These are phyloP conservation scores for Coprinopsis sp. DNA, from an alignment of 768 basidiomycete species.

Conservation along the genomic window DNA sequence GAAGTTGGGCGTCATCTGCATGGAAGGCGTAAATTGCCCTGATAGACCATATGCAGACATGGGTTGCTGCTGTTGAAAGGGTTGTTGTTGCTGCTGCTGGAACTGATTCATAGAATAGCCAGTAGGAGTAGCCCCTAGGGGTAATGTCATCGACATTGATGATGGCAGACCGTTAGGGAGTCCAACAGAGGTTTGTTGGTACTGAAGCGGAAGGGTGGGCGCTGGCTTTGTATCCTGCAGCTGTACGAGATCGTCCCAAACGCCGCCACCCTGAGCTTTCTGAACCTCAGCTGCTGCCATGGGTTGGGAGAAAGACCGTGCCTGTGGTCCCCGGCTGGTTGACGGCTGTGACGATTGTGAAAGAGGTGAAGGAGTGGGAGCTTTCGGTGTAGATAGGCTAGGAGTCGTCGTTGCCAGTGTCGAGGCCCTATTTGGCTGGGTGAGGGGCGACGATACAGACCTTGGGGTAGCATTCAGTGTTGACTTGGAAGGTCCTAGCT, in stretches of 20 bases:
- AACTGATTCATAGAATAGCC: conserved; percentile 24
- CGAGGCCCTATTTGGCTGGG: conserved; percentile 7
- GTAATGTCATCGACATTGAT: conserved; percentile 10
- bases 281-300: conserved; percentile 13
- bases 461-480: conserved; percentile 24
- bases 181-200: conserved; percentile 15
- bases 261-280: conserved; percentile 27
- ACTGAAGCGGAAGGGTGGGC: conserved; percentile 52
- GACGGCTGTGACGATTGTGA: conserved; percentile 11
- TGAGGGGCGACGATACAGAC: conserved; percentile 16
- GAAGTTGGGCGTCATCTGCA: conserved; percentile 23
- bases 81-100: conserved; percentile 13
- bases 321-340: conserved; percentile 15
- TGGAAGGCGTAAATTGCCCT: conserved; percentile 19
- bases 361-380: conserved; percentile 7
- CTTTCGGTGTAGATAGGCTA: conserved; percentile 10
- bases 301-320: conserved; percentile 22
- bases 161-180: conserved; percentile 10
- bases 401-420: conserved; percentile 13
- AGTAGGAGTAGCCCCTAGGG: conserved; percentile 17
- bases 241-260: conserved; percentile 58
- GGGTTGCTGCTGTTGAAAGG: conserved; percentile 8
- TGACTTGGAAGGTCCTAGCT: conserved; percentile 41
- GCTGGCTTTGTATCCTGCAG: conserved; percentile 39
- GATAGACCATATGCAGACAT: conserved; percentile 10